A percentile compares a stretch with the other conserved stretches of the same genome.
Conservation (phyloP, 148 eudicot genomes). For the Silene uniflora region DNA sequence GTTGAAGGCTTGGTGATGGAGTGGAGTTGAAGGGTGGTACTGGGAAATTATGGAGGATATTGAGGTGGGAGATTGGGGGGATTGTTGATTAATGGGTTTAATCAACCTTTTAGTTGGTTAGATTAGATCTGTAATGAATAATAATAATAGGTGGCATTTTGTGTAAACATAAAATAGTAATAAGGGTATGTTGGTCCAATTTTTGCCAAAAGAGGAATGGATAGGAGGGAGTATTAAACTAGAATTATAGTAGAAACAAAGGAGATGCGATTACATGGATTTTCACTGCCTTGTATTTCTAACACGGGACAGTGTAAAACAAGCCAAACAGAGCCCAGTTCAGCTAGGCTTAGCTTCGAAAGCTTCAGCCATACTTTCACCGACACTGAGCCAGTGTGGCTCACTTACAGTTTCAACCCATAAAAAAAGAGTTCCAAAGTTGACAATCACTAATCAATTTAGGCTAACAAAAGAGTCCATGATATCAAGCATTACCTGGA, state of each 20-base stretch:
- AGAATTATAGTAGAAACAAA: neutral
- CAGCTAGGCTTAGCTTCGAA: neutral
- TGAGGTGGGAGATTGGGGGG: too few relatives aligned
- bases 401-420: neutral
- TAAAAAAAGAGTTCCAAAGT: neutral
- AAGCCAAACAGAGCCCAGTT: neutral
- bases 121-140: too few relatives aligned
- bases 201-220: too few relatives aligned
- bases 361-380: neutral
- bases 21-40: too few relatives aligned
- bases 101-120: too few relatives aligned
- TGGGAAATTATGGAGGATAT: too few relatives aligned
- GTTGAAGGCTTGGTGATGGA: too few relatives aligned
- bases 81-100: too few relatives aligned
- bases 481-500: conserved; percentile 51
- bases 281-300: neutral
- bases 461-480: neutral
- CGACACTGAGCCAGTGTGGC: neutral
- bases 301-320: neutral
- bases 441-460: neutral
- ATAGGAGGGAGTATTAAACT: too few relatives aligned
- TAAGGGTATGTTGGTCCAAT: too few relatives aligned
- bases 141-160: too few relatives aligned
- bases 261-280: neutral
- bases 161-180: too few relatives aligned